Base-by-base conservation (phyloP, 169 alveolate species). In the Plasmodium falciparum region DNA sequence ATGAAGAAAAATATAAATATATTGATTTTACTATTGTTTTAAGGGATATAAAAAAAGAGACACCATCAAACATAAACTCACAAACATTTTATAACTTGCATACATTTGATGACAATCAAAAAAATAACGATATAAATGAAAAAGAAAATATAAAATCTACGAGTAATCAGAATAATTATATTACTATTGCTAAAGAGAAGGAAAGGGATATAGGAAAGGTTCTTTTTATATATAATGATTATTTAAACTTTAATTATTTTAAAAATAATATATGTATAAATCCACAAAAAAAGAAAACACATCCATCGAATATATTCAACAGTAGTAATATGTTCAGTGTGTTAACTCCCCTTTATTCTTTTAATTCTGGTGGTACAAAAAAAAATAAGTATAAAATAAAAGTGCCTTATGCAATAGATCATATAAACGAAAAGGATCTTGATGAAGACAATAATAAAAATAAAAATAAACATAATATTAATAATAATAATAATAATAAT, bases 161-260 rank as follows among this genome's bases (percentile, higher is more conserved):
- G 1, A 56, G 13, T 15, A 13, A 56, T 56, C 2, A 56, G 9
- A 22, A 56, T 15, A 56, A 56, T 56, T 8, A 15, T 11, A 33
- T 33, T 4, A 5, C 45, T 4, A 33, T 33, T 33, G 8, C 9
- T 33, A 13, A 56, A 6, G 24, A 13, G 22, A 63, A 24, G 2
- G 12, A 63, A 9, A 20, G 3, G n/a, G 50, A 63, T 63, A 13
- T 3, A 26, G 20, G 8, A 33, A 15, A 17, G 17, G 50, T 63
- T 9, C 6, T 63, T 15, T 63, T 63, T 63, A 63, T 33, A 20
- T 63, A 63, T 63, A 63, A 63, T 63, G 73, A 63, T 63, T 63
- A 63, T 63, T 33, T 63, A 13, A 15, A 24, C 15, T 17, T 63
- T 15, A 5, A 33, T 33, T 33, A 33, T 33, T 33, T 33, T 33